Percentiles rank a stretch among this genome's conserved stretches.
These are phyloP conservation scores for Penicillium samsonianum DNA, from an alignment of 495 filamentous ascomycete species.

Conservation along the genomic window DNA sequence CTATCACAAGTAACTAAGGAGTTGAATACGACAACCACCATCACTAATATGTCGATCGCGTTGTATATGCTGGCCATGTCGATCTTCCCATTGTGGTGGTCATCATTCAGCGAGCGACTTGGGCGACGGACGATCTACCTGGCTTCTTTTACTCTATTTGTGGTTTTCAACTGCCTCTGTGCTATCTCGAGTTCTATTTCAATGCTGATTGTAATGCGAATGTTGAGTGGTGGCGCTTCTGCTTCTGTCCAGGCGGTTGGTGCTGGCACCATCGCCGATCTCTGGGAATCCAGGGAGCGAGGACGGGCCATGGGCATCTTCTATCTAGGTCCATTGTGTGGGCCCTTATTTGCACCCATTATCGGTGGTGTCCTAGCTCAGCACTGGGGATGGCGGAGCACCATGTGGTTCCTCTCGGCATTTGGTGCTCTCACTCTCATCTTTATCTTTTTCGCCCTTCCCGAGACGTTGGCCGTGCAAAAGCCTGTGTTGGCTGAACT, in stretches of 20 bases:
- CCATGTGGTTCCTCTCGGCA: conserved; percentile 81
- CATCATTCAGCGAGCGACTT: conserved; percentile 79
- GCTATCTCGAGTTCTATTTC: conserved; percentile 73
- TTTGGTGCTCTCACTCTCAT: conserved; percentile 69
- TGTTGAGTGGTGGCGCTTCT: conserved; percentile 78
- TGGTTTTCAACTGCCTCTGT: conserved; percentile 72
- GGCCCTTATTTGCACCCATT: conserved; percentile 82
- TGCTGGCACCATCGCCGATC: conserved; percentile 88
- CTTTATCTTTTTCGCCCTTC: conserved; percentile 66
- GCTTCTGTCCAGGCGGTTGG: conserved; percentile 91
- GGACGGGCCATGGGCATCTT: conserved; percentile 92
- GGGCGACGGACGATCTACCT: conserved; percentile 87
- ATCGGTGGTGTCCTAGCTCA: conserved; percentile 77
- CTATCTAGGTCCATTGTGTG: conserved; percentile 86
- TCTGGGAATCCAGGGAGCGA: conserved; percentile 81
- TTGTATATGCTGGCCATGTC: conserved; percentile 90
- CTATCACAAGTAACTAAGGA: conserved; percentile 68
- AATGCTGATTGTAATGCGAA: conserved; percentile 85
- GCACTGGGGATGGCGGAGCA: conserved; percentile 76
- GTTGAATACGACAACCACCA: conserved; percentile 63
- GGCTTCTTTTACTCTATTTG: conserved; percentile 75
- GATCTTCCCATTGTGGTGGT: conserved; percentile 95
- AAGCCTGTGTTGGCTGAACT: conserved; percentile 23
- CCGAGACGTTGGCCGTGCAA: conserved; percentile 59
- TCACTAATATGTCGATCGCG: conserved; percentile 81